These are phyloP conservation scores for Globisporangium iwayamae DNA, from an alignment of 352 stramenopile genomes.

Conservation along the genomic window DNA sequence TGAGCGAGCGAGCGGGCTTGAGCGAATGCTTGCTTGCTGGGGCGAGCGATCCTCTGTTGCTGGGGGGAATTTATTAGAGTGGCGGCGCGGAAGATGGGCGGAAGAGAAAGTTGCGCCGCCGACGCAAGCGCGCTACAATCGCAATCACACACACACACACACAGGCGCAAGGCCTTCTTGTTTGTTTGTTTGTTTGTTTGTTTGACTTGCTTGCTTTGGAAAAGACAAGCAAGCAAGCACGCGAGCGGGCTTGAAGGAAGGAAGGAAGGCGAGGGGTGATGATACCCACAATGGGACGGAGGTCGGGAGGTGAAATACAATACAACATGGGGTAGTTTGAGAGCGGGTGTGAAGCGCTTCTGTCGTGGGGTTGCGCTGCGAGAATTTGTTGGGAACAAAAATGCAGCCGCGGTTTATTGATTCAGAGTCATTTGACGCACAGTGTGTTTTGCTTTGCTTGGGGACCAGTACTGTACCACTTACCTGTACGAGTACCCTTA, in stretches of 20 bases:
- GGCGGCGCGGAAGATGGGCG: constrained; percentile 9
- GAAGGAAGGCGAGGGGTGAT: neutral
- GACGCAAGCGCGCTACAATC: neutral
- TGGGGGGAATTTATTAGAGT: constrained; percentile 9
- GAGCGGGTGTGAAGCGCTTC: neutral
- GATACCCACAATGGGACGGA: constrained; percentile 11
- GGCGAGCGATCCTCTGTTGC: neutral
- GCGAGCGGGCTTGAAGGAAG: neutral
- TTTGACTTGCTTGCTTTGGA: neutral
- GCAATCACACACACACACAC: too few species aligned
- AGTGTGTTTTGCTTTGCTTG: too few species aligned
- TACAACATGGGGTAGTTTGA: neutral
- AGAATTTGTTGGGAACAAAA: constrained; percentile 14
- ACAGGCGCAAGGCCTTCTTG: neutral
- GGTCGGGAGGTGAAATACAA: neutral
- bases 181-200: too few species aligned
- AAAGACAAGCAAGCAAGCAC: neutral
- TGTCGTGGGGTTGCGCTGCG: constrained; percentile 4
- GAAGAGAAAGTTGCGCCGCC: constrained; percentile 6
- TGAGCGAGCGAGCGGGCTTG: neutral
- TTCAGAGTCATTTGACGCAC: neutral
- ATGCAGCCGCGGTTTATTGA: neutral
- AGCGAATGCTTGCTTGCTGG: neutral
- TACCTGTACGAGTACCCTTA: too few species aligned
- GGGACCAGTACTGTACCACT: neutral